Evolutionary conservation across 495 filamentous ascomycete species (phyloP).

Genomic region (Podospora sp.): DNA sequence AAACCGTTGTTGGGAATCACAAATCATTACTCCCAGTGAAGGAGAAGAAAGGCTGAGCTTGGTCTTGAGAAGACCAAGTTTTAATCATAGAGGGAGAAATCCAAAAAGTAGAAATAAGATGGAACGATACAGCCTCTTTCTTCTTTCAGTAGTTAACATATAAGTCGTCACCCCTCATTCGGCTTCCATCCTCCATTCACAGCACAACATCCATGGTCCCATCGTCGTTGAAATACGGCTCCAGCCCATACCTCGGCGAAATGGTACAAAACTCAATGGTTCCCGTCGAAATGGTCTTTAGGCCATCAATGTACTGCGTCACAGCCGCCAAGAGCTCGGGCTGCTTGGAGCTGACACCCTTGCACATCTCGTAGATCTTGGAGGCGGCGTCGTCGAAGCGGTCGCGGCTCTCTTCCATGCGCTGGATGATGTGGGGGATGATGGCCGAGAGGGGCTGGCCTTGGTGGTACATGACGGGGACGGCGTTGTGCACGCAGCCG

Average conservation of each 20-base stretch:
- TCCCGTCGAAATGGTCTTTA: constrained; percentile 6
- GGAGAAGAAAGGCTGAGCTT: too few relatives aligned
- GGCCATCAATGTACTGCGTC: constrained; percentile 7
- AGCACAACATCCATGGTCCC: constrained; percentile 10
- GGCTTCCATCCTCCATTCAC: constrained; percentile 21
- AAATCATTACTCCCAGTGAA: too few relatives aligned
- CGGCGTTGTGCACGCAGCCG: constrained; percentile 15
- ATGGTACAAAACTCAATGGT: constrained; percentile 14
- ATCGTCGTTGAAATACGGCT: constrained; percentile 8
- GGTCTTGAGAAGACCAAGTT: too few relatives aligned
- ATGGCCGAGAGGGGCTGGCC: constrained; percentile 12
- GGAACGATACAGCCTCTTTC: too few relatives aligned
- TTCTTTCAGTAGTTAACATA: too few relatives aligned
- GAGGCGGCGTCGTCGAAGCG: constrained; percentile 11
- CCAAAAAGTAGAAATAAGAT: too few relatives aligned
- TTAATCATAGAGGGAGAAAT: too few relatives aligned
- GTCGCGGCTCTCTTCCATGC: constrained; percentile 6
- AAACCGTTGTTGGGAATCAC: too few relatives aligned
- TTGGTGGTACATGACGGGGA: constrained; percentile 15
- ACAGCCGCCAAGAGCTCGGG: neutral
- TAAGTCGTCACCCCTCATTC: too few relatives aligned
- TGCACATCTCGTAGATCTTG: constrained; percentile 6
- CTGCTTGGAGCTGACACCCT: neutral
- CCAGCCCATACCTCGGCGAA: constrained; percentile 7
- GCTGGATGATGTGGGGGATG: constrained; percentile 4